These are phyloP conservation scores for Colletotrichum orbiculare DNA, from an alignment of 2,329 filamentous ascomycete species.

Conservation along the genomic window DNA sequence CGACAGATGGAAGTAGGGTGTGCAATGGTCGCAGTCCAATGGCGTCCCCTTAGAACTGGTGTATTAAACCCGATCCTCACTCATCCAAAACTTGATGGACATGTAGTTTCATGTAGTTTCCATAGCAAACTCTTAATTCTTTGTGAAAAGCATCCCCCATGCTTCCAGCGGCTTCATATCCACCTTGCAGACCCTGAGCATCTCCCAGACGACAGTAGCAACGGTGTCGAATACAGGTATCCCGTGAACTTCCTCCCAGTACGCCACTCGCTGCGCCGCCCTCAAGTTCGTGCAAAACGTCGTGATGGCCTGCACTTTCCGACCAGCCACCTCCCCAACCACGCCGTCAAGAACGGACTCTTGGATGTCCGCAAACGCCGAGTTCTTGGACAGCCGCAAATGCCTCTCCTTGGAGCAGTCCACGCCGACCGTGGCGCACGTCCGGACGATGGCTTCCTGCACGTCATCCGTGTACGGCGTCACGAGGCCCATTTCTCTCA, in stretches of 20 bases:
- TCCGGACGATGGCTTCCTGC: too few species aligned
- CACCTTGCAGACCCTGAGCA: slow-evolving; percentile 47
- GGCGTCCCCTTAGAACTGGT: too few species aligned
- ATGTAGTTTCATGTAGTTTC: too few species aligned
- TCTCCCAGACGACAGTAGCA: slow-evolving; percentile 54
- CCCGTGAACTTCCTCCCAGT: slow-evolving; percentile 51
- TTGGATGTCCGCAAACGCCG: slow-evolving; percentile 3
- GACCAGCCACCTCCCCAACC: slow-evolving; percentile 42
- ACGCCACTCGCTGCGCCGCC: slow-evolving; percentile 49
- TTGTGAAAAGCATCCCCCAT: slow-evolving; percentile 49
- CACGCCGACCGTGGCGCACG: too few species aligned
- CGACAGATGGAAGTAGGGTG: neutral
- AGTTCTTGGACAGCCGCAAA: too few species aligned
- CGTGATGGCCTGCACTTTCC: slow-evolving; percentile 45
- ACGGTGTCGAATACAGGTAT: slow-evolving; percentile 55
- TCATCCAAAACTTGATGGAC: too few species aligned
- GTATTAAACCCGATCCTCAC: too few species aligned
- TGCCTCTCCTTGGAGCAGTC: too few species aligned
- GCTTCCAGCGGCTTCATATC: slow-evolving; percentile 43
- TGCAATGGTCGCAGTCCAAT: neutral
- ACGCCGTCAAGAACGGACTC: slow-evolving; percentile 40
- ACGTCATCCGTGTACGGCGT: too few species aligned
- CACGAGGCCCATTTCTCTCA: too few species aligned
- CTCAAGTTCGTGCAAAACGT: slow-evolving; percentile 57
- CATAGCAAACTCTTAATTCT: neutral